A percentile compares a stretch with the other conserved stretches of the same genome.
Conservation (phyloP, 805 yeast genomes). For the Candida endomychidarum region DNA sequence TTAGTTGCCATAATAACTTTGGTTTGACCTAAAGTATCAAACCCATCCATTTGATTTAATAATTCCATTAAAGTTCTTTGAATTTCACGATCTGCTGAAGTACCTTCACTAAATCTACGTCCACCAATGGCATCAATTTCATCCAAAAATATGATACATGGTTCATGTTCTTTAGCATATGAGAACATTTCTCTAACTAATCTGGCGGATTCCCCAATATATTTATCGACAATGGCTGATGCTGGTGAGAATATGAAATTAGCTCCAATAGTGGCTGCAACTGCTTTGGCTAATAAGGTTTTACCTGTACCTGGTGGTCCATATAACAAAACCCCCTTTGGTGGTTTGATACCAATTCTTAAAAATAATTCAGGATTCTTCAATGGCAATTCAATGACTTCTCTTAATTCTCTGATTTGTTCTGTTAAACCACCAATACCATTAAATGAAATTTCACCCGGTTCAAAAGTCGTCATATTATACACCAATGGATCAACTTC, state of each 20-base stretch:
- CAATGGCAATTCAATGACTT: conserved; percentile 94
- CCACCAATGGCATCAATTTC: conserved; percentile 99
- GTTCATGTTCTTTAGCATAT: conserved; percentile 96
- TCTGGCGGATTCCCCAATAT: conserved; percentile 97
- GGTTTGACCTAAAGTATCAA: conserved; percentile 93
- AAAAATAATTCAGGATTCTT: conserved; percentile 95
- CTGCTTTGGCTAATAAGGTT: conserved; percentile 93
- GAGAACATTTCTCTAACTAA: conserved; percentile 97
- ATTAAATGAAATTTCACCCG: conserved; percentile 93
- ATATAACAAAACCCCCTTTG: conserved; percentile 92
- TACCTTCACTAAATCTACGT: conserved; percentile 95
- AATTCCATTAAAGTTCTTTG: conserved; percentile 97
- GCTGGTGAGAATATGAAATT: conserved; percentile 98
- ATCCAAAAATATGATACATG: conserved; percentile 97
- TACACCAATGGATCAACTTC: conserved; percentile 98
- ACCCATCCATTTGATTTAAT: conserved; percentile 97
- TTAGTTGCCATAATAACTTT: conserved; percentile 99
- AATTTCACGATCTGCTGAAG: conserved; percentile 97
- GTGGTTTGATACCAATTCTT: conserved; percentile 98
- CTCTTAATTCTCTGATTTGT: conserved; percentile 94
- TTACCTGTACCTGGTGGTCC: conserved; percentile 99
- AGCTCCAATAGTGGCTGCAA: conserved; percentile 98
- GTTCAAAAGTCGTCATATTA: conserved; percentile 96
- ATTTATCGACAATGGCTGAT: conserved; percentile 95
- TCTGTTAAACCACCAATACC: conserved; percentile 96